phyloP scores from a whole-genome alignment of 73 alveolate genomes.

The Stentor coeruleus region DNA sequence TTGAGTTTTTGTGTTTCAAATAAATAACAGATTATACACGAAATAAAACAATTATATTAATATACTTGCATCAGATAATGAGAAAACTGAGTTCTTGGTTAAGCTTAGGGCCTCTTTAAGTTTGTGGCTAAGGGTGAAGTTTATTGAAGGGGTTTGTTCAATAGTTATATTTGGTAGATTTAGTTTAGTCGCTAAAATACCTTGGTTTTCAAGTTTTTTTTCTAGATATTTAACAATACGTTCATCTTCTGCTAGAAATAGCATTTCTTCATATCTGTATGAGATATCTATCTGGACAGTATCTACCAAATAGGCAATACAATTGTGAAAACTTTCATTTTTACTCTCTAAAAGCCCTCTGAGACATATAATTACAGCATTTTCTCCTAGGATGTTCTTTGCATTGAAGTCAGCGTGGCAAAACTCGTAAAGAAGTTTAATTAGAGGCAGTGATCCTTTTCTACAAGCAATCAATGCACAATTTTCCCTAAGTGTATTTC shows the following conservation, averaged over 20 bases:
- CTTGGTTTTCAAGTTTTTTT: not conserved
- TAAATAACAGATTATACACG: too few species aligned
- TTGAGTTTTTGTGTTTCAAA: too few species aligned
- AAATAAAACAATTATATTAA: too few species aligned
- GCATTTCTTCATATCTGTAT: not conserved
- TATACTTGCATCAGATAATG: too few species aligned
- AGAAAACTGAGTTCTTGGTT: too few species aligned
- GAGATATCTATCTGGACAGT: not conserved
- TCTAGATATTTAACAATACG: not conserved
- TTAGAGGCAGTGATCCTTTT: not conserved
- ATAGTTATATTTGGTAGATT: too few species aligned
- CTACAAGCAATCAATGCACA: not conserved
- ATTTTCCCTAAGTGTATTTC: not conserved
- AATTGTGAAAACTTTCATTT: not conserved
- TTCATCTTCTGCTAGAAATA: not conserved
- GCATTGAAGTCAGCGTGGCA: not conserved
- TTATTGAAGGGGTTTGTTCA: too few species aligned
- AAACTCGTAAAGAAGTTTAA: not conserved
- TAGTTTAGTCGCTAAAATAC: not conserved
- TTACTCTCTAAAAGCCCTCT: not conserved
- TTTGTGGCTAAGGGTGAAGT: too few species aligned
- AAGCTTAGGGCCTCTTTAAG: too few species aligned
- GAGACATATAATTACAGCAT: not conserved
- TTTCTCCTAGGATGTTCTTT: not conserved
- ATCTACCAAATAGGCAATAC: not conserved